Evolutionary conservation across 2,329 filamentous ascomycete genomes (phyloP).

Genomic region (Penicillium hordei): DNA sequence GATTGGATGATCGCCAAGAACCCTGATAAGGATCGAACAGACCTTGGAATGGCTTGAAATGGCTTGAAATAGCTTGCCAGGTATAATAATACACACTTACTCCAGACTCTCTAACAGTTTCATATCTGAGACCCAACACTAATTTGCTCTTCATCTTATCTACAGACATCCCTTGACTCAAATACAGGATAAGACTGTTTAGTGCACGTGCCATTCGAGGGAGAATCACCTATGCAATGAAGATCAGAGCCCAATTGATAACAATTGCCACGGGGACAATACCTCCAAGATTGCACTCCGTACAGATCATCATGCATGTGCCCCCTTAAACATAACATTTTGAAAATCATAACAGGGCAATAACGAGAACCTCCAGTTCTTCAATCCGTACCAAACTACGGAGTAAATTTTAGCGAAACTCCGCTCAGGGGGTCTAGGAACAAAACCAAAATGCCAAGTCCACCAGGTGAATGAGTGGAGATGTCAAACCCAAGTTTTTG

Average conservation of each 20-base stretch:
- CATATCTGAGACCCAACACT: not conserved
- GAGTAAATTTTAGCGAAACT: not conserved
- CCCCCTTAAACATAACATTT: not conserved
- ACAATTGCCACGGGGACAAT: slow-evolving; percentile 2
- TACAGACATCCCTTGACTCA: not conserved
- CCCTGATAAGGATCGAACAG: not conserved
- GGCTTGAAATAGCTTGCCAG: not conserved
- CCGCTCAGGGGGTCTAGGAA: slow-evolving; percentile 1
- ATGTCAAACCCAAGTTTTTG: not conserved
- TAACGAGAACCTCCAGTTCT: not conserved
- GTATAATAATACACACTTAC: not conserved
- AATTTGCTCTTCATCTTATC: not conserved
- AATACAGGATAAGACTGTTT: not conserved
- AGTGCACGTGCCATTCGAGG: not conserved
- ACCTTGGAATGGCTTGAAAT: no score
- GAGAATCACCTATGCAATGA: slow-evolving; percentile 4
- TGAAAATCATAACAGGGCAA: not conserved
- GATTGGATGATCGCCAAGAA: not conserved
- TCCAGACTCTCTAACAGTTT: not conserved
- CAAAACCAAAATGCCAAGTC: not conserved
- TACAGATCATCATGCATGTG: slow-evolving; percentile 3
- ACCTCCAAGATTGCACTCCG: not conserved
- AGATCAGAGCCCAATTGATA: slow-evolving; percentile 5
- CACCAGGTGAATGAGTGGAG: slow-evolving; percentile 1
- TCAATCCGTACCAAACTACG: not conserved